Evolutionary conservation across 306 rosid genomes (phyloP).

Genomic region (Rosa lucieae): DNA sequence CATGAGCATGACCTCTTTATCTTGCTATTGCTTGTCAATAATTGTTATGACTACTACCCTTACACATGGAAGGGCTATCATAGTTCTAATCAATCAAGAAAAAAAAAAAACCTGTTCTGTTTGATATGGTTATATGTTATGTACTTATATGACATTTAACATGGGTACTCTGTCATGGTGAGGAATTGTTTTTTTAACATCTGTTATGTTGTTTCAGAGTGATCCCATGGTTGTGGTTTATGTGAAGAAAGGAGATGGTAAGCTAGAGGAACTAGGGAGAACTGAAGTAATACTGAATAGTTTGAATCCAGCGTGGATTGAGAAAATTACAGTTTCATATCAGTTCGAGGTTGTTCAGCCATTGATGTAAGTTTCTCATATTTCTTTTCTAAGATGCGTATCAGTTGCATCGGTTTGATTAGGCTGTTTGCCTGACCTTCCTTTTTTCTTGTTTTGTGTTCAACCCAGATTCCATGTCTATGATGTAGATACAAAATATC

Average conservation of each 20-base stretch:
- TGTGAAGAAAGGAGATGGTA: slow-evolving; percentile 54
- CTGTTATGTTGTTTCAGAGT: slow-evolving; percentile 36
- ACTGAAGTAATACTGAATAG: slow-evolving; percentile 76
- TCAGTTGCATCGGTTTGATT: not conserved
- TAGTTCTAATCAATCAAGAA: no score
- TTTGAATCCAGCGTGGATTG: slow-evolving; percentile 75
- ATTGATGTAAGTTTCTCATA: slow-evolving; percentile 53
- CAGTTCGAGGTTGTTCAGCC: slow-evolving; percentile 80
- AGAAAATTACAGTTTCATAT: slow-evolving; percentile 60
- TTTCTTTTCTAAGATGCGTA: not conserved
- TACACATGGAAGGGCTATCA: not conserved
- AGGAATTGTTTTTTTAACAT: not conserved
- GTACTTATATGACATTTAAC: not conserved
- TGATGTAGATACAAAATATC: slow-evolving; percentile 71
- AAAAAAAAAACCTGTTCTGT: not conserved
- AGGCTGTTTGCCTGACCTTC: not conserved
- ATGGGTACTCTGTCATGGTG: not conserved
- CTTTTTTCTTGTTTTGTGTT: slow-evolving; percentile 18
- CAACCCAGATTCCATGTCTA: slow-evolving; percentile 63
- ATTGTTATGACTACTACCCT: not conserved
- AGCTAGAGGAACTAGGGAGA: slow-evolving; percentile 71
- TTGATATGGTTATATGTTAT: not conserved
- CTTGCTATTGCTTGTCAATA: not conserved
- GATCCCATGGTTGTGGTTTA: slow-evolving; percentile 79
- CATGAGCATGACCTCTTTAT: not conserved